A percentile compares a stretch with the other conserved stretches of the same genome.
Conservation (phyloP, 2,329 filamentous ascomycete species). For the Clonostachys chloroleuca region DNA sequence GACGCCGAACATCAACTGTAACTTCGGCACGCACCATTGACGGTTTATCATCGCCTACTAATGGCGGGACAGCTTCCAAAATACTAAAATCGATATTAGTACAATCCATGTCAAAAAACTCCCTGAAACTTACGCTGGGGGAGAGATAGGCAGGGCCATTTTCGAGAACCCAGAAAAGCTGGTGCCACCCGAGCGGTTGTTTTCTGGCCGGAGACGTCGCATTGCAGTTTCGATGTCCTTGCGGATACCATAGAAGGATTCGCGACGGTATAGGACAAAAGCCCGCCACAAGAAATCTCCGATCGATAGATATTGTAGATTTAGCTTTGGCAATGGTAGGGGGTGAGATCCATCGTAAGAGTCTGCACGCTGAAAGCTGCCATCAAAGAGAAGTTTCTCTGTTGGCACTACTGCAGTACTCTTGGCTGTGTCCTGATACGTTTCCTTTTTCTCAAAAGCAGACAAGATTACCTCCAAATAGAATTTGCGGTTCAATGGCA, state of each 20-base stretch:
- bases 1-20: constrained; percentile 72
- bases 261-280: constrained; percentile 81
- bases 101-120: not conserved
- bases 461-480: constrained; percentile 70
- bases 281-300: constrained; percentile 97
- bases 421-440: constrained; percentile 76
- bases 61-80: constrained; percentile 76
- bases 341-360: constrained; percentile 83
- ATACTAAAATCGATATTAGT: constrained; percentile 41
- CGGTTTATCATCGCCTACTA: constrained; percentile 80
- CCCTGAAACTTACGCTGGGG: constrained; percentile 53
- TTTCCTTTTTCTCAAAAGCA: constrained; percentile 70
- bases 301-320: constrained; percentile 90
- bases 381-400: constrained; percentile 76
- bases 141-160: constrained; percentile 86
- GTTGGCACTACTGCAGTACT: constrained; percentile 78
- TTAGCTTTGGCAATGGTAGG: constrained; percentile 88
- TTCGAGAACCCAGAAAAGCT: constrained; percentile 81
- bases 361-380: constrained; percentile 74
- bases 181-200: constrained; percentile 58
- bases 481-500: constrained; percentile 61
- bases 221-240: constrained; percentile 84
- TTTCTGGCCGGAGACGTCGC: constrained; percentile 71
- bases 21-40: constrained; percentile 84
- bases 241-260: constrained; percentile 90